phyloP scores from a whole-genome alignment of 371 early-diverging fungal species.

The Dichotomocladium elegans region DNA sequence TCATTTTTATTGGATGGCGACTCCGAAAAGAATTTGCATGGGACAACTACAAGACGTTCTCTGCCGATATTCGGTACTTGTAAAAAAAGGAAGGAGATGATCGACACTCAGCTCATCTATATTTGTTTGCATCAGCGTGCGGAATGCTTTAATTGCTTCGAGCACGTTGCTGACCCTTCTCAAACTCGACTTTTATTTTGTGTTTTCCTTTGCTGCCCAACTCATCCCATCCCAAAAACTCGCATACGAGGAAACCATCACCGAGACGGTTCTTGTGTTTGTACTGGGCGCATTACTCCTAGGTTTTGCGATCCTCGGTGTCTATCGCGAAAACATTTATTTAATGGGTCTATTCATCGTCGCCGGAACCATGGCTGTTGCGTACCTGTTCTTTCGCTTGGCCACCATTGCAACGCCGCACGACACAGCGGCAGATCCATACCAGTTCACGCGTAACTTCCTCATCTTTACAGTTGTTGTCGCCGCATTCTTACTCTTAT shows the following conservation, averaged over 20 bases:
- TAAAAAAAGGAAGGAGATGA: neutral
- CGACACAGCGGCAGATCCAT: conserved; percentile 19
- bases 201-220: conserved; percentile 48
- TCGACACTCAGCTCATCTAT: conserved; percentile 10
- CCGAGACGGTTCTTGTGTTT: conserved; percentile 41
- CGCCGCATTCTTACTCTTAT: conserved; percentile 18
- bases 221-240: conserved; percentile 44
- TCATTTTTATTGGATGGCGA: conserved; percentile 37
- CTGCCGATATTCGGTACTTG: conserved; percentile 44
- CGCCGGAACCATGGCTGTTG: conserved; percentile 14
- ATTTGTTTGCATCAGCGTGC: too few relatives aligned
- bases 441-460: conserved; percentile 41
- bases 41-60: conserved; percentile 50
- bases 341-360: conserved; percentile 21
- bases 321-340: conserved; percentile 39
- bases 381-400: conserved; percentile 36
- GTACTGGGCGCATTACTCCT: conserved; percentile 32
- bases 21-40: conserved; percentile 49
- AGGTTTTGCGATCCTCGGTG: conserved; percentile 24
- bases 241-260: conserved; percentile 28
- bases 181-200: conserved; percentile 49
- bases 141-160: conserved; percentile 34
- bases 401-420: conserved; percentile 22
- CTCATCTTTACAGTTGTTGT: conserved; percentile 41
- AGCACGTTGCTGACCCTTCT: conserved; percentile 37